phyloP scores from a whole-genome alignment of 1,284 basidiomycete species.

The Sporisorium sorghi region DNA sequence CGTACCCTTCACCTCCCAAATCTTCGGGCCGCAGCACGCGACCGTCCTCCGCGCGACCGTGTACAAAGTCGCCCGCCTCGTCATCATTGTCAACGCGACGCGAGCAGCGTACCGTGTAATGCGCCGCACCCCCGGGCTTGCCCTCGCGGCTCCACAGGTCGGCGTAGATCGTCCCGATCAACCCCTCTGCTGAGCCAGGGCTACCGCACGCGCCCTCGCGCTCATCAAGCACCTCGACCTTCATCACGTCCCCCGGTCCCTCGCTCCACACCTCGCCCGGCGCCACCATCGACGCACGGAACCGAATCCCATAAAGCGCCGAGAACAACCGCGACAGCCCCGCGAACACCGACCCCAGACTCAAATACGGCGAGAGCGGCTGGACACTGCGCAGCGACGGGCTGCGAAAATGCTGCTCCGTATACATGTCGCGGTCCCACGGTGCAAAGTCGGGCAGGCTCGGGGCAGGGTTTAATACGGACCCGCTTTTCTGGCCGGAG shows the following conservation, averaged over 20 bases:
- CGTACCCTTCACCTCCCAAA: conserved; percentile 34
- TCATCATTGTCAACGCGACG: conserved; percentile 91
- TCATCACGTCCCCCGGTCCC: conserved; percentile 77
- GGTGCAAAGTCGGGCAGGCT: conserved; percentile 35
- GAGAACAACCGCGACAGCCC: conserved; percentile 64
- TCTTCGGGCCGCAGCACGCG: conserved; percentile 22
- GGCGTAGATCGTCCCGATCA: conserved; percentile 93
- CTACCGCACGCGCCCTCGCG: conserved; percentile 74
- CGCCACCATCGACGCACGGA: conserved; percentile 53
- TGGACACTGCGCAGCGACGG: conserved; percentile 41
- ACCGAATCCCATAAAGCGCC: conserved; percentile 63
- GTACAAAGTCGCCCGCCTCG: conserved; percentile 75
- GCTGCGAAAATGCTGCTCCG: conserved; percentile 55
- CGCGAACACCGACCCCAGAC: conserved; percentile 65
- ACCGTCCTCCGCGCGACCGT: conserved; percentile 70
- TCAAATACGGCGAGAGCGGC: conserved; percentile 64
- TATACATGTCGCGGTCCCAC: conserved; percentile 67
- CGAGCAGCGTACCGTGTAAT: conserved; percentile 96
- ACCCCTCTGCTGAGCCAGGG: conserved; percentile 42
- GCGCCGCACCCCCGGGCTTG: conserved; percentile 91
- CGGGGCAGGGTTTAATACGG: conserved; percentile 22
- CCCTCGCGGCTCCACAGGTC: conserved; percentile 87
- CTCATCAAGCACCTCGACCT: conserved; percentile 92
- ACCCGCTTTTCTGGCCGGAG: conserved; percentile 4
- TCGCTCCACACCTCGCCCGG: conserved; percentile 89